These are phyloP conservation scores for Casuarina equisetifolia DNA, from an alignment of 306 rosid genomes.

Conservation along the genomic window DNA sequence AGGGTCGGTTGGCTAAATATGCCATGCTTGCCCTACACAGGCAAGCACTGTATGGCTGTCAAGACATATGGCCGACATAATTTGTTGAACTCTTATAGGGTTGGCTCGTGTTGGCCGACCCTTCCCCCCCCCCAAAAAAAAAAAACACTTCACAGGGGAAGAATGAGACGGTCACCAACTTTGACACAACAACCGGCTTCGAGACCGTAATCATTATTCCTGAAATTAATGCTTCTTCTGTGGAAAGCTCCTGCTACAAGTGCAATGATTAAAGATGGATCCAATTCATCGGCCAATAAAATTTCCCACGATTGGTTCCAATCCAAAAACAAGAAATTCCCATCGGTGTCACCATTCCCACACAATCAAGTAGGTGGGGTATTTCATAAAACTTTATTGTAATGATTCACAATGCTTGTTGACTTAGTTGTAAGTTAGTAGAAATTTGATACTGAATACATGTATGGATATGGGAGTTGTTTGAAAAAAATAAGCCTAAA, in stretches of 20 bases:
- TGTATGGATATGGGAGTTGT: no score
- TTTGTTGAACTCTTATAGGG: slow-evolving; percentile 53
- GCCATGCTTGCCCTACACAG: slow-evolving; percentile 53
- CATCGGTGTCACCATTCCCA: neutral
- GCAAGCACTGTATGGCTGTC: slow-evolving; percentile 82
- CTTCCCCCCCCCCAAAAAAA: slow-evolving; percentile 33
- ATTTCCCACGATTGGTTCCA: slow-evolving; percentile 30
- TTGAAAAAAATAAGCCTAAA: neutral
- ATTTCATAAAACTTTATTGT: neutral
- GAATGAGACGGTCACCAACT: slow-evolving; percentile 37
- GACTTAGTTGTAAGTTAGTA: no score
- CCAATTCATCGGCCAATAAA: slow-evolving; percentile 34
- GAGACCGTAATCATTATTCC: slow-evolving; percentile 45
- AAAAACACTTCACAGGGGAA: neutral
- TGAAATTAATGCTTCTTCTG: slow-evolving; percentile 23
- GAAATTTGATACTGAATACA: no score
- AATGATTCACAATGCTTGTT: neutral
- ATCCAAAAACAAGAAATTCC: slow-evolving; percentile 1
- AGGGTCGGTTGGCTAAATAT: slow-evolving; percentile 93
- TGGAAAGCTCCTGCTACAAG: slow-evolving; percentile 15
- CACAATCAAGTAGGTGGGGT: neutral
- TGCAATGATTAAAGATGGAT: slow-evolving; percentile 30
- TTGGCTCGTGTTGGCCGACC: slow-evolving; percentile 60
- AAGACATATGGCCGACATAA: slow-evolving; percentile 89
- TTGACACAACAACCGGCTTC: slow-evolving; percentile 19